phyloP scores from a whole-genome alignment of 495 filamentous ascomycete species.

The Penicillium diatomitis region DNA sequence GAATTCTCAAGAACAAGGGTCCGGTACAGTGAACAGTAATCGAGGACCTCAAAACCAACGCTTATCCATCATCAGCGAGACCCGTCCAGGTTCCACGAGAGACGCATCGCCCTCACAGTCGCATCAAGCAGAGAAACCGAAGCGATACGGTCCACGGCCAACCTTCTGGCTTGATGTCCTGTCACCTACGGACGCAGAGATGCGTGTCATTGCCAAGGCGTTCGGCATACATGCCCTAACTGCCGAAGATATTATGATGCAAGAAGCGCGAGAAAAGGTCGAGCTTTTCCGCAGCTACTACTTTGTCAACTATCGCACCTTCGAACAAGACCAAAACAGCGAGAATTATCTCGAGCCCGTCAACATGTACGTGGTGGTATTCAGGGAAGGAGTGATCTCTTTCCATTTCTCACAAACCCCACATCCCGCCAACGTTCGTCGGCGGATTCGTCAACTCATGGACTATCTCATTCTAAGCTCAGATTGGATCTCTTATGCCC shows the following conservation, averaged over 20 bases:
- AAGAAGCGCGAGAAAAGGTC: constrained; percentile 95
- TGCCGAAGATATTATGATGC: constrained; percentile 92
- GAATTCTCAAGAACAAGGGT: constrained; percentile 2
- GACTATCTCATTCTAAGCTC: constrained; percentile 89
- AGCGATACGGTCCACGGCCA: constrained; percentile 76
- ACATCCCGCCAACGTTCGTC: constrained; percentile 89
- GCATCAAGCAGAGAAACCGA: constrained; percentile 36
- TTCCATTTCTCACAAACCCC: constrained; percentile 93
- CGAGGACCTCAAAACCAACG: constrained; percentile 12
- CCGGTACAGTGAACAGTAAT: not conserved
- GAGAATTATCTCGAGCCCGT: constrained; percentile 89
- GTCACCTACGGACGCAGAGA: constrained; percentile 83
- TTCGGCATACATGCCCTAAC: constrained; percentile 95
- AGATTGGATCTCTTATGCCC: constrained; percentile 96
- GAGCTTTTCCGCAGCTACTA: constrained; percentile 97
- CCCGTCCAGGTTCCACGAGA: constrained; percentile 18
- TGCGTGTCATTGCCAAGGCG: constrained; percentile 82
- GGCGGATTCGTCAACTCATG: constrained; percentile 83
- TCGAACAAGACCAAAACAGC: constrained; percentile 83
- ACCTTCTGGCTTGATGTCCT: constrained; percentile 94
- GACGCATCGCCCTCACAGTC: constrained; percentile 17
- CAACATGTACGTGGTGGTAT: constrained; percentile 96
- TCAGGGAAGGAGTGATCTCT: constrained; percentile 87
- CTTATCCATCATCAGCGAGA: constrained; percentile 29
- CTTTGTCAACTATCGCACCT: constrained; percentile 94